These are phyloP conservation scores for Cavenderia fasciculata DNA, from an alignment of 78 protist species.

Conservation along the genomic window DNA sequence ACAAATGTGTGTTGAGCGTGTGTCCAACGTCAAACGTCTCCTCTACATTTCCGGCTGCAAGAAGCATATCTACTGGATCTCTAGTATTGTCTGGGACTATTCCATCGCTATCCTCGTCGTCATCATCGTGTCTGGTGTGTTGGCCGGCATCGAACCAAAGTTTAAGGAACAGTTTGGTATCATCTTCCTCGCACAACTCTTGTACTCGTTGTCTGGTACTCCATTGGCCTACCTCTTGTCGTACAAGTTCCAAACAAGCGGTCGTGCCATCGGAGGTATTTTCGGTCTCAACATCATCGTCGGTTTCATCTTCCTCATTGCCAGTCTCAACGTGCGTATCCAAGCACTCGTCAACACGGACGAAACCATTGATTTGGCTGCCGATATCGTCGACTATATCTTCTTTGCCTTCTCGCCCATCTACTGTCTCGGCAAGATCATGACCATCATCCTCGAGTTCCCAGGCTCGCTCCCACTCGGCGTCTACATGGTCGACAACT, in stretches of 20 bases:
- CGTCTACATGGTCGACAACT: not conserved
- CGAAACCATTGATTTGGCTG: not conserved
- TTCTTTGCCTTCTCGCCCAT: conserved; percentile 13
- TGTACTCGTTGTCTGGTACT: not conserved
- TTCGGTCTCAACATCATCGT: not conserved
- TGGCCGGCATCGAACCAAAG: not conserved
- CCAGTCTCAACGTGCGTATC: not conserved
- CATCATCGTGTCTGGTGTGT: not conserved
- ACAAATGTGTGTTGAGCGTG: conserved; percentile 16
- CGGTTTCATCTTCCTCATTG: not conserved
- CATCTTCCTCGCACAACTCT: not conserved
- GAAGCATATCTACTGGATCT: conserved; percentile 31
- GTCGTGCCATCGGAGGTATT: conserved; percentile 32
- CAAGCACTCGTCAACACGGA: not conserved
- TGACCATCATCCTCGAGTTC: not conserved
- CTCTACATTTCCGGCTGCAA: conserved; percentile 39
- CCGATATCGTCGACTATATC: not conserved
- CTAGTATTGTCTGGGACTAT: conserved; percentile 37
- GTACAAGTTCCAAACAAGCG: not conserved
- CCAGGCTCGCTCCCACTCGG: conserved; percentile 27
- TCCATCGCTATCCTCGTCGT: not conserved
- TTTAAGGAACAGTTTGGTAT: conserved; percentile 6
- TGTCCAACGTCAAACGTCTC: conserved; percentile 3
- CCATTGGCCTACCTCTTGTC: conserved; percentile 23
- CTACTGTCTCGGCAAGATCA: not conserved